These are phyloP conservation scores for Rhinocladiella similis DNA, from an alignment of 2,329 filamentous ascomycete genomes.

Conservation along the genomic window DNA sequence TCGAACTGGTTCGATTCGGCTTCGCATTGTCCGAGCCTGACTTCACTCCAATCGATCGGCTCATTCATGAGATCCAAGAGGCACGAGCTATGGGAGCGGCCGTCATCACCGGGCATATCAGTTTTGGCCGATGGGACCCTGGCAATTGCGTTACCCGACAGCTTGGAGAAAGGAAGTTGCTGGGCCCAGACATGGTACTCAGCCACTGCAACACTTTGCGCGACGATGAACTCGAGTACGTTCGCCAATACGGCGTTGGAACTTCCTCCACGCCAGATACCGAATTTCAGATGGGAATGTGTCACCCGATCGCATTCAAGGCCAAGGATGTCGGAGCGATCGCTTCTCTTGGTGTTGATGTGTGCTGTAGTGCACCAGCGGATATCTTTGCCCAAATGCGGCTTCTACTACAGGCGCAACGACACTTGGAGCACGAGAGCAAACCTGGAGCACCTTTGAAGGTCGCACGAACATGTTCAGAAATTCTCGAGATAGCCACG, in stretches of 20 bases:
- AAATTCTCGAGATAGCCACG: constrained; percentile 34
- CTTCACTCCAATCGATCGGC: background rate
- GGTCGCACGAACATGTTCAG: constrained; percentile 22
- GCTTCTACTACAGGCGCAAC: constrained; percentile 30
- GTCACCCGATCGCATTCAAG: constrained; percentile 31
- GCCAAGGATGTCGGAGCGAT: constrained; percentile 16
- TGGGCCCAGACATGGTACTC: constrained; percentile 8
- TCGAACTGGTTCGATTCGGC: background rate
- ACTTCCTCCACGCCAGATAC: constrained; percentile 34
- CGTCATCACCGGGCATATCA: constrained; percentile 8
- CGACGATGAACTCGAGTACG: constrained; percentile 21
- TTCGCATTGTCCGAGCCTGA: background rate
- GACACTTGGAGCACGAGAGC: constrained; percentile 19
- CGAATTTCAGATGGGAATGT: constrained; percentile 36
- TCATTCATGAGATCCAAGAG: constrained; percentile 2
- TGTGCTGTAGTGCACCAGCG: constrained; percentile 31
- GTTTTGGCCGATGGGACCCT: constrained; percentile 7
- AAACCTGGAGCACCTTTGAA: constrained; percentile 2
- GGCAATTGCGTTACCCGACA: background rate
- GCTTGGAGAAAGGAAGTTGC: background rate
- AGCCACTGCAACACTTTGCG: constrained; percentile 8
- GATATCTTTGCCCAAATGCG: constrained; percentile 34
- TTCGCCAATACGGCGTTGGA: constrained; percentile 17
- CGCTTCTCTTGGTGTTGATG: constrained; percentile 31
- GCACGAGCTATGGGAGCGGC: constrained; percentile 4